A percentile compares a stretch with the other conserved stretches of the same genome.
Conservation (phyloP, 2,329 filamentous ascomycete species). For the Grosmannia clavigera region DNA sequence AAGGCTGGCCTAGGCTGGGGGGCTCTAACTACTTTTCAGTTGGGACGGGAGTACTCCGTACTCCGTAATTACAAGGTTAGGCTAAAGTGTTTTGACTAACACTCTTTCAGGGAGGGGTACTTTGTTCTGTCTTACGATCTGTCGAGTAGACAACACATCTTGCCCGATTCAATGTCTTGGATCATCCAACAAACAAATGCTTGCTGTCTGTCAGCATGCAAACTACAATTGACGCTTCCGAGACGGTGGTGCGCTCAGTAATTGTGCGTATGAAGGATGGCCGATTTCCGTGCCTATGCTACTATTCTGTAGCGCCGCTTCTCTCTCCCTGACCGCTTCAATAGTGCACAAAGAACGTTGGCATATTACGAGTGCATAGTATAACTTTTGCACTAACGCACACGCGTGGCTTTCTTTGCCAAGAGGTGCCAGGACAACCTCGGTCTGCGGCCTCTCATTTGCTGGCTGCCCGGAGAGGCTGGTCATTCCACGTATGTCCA, state of each 20-base stretch:
- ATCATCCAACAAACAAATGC: too few relatives aligned
- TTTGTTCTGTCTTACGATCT: too few relatives aligned
- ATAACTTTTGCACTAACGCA: not conserved
- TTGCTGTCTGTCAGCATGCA: not conserved
- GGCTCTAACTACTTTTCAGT: too few relatives aligned
- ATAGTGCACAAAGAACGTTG: not conserved
- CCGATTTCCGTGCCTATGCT: not conserved
- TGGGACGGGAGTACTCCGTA: too few relatives aligned
- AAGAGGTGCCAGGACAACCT: not conserved
- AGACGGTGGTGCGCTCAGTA: not conserved
- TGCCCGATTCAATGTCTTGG: too few relatives aligned
- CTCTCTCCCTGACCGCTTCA: not conserved
- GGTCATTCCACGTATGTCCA: not conserved
- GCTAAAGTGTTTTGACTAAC: too few relatives aligned
- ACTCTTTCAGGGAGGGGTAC: too few relatives aligned
- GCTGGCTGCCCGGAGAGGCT: not conserved
- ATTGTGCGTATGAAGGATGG: not conserved
- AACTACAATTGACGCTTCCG: not conserved
- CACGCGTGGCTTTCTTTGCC: not conserved
- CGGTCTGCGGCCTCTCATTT: not conserved
- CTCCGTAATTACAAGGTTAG: too few relatives aligned
- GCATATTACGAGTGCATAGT: not conserved
- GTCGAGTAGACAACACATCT: too few relatives aligned
- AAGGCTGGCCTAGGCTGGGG: not conserved
- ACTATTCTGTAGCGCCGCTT: not conserved